Base-by-base conservation (phyloP, 805 yeast species). In the Barnettozyma siamensis region DNA sequence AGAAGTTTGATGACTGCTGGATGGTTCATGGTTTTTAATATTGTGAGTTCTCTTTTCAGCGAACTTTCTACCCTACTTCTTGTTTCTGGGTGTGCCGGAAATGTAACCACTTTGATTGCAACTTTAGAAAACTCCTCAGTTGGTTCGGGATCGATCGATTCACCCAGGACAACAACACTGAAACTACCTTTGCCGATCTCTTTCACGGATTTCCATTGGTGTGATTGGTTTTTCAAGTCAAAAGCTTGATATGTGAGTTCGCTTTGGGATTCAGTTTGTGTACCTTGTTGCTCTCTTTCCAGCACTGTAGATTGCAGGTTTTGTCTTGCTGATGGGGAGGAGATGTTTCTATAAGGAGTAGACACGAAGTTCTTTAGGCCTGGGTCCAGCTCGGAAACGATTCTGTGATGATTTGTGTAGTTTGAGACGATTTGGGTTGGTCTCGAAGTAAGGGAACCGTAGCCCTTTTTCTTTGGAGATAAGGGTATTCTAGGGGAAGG, bases 41-140 rank as follows among this genome's bases (percentile, higher is more conserved):
- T 76, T 19, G 76, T 79, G 20, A 88, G 57, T 57, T 93, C 99
- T 46, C 98, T 69, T n/a, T 69, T 63, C 34, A 83, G 58, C 0
- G 86, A 76, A 43, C 75, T 73, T 52, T 81, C 83, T 19, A 83
- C 66, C 35, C 86, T 65, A 6, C 71, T 65, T 11, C 71, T 58
- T 4, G 73, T 62, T 5, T 73, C 74, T 26, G 60, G 61, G 23
- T 62, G 62, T 30, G 50, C 60, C 34, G 65, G 73, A 49, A 59
- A 62, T 15, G 62, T 62, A 6, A 78, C 69, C 33, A 85, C 73
- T 58, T 91, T 91, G 29, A 91, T 72, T 0, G 97, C 97, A 4
- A 80, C 81, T 20, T 56, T 41, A 3, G 37, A n/a, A 13, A 51
- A 42, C 5, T 3, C 2, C 20, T 32, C 20, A 12, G 19, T 33